Evolutionary conservation across 768 basidiomycete genomes (phyloP), one percentile per base, ranked within the genome.

Genomic region (Serendipita sp.): DNA sequence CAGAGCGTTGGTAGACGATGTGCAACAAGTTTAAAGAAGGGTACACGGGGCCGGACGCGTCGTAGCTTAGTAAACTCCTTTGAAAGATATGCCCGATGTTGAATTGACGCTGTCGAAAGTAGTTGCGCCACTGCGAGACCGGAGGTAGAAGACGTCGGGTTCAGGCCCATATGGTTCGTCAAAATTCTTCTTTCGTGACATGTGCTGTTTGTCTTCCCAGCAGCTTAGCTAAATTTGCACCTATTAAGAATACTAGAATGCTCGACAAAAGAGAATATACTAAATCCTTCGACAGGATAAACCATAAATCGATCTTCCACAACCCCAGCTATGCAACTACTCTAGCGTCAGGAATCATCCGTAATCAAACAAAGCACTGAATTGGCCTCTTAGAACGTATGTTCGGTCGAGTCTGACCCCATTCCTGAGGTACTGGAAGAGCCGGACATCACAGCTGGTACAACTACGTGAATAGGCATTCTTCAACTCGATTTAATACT

Each of bases 321-420:
- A 24, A 24, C 24, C 24, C 24, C 24, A 24, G 24, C 24, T 24
- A 24, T 24, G 24, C 24, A 24, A 24, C 24, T 24, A 24, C 24
- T 24, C 24, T 24, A 1, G 24, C 24, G 24, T 24, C 24, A 24
- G 24, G 24, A 24, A 24, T 24, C 24, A 24, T 24, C 24, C 24
- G 24, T 24, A 24, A 24, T 24, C 41, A 41, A 41, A 41, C 41
- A 41, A 24, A 41, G 41, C 11, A 30, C 28, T 37, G 28, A 51
- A n/a, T 7, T 5, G 48, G 1, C 30, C 18, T n/a, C 48, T 74
- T 70, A 90, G 78, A 94, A 95, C 10, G 79, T 77, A 70, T 92
- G 85, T 74, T 95, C 92, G 16, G 92, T 95, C 18, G 92, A 94
- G 72, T 92, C 92, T 70, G 85, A 83, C 34, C 92, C 92, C 65